phyloP scores from a whole-genome alignment of 2,329 filamentous ascomycete species.

The Alternaria gaisen region DNA sequence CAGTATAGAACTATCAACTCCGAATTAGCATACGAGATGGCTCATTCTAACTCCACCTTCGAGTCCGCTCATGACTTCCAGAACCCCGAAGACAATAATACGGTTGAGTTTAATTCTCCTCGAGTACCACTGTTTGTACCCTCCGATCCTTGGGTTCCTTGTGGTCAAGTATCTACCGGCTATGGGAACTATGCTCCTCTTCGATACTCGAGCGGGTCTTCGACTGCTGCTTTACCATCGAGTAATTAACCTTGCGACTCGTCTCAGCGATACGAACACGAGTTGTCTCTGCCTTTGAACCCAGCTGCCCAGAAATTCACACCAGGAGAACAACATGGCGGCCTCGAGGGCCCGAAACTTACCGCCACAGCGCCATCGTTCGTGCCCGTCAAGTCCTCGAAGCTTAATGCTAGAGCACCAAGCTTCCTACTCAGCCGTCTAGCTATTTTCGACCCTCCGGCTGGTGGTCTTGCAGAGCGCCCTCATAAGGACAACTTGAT shows the following conservation, averaged over 20 bases:
- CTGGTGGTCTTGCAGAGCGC: not conserved
- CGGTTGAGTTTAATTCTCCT: not conserved
- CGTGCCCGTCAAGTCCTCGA: not conserved
- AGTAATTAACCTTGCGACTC: not conserved
- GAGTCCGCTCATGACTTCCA: not conserved
- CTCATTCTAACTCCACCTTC: not conserved
- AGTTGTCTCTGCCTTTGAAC: not conserved
- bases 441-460: not conserved
- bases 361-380: not conserved
- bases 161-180: no score
- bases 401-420: not conserved
- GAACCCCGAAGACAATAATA: not conserved
- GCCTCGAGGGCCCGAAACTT: not conserved
- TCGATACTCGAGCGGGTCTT: not conserved
- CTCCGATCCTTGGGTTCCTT: not conserved
- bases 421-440: not conserved
- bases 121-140: not conserved
- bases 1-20: not conserved
- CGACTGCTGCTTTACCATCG: not conserved
- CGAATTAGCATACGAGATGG: not conserved
- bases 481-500: not conserved
- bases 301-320: not conserved
- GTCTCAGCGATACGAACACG: not conserved
- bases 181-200: not conserved
- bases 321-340: not conserved